Evolutionary conservation across 1,284 basidiomycete genomes (phyloP).

Genomic region (Xerocomus nothofagi): DNA sequence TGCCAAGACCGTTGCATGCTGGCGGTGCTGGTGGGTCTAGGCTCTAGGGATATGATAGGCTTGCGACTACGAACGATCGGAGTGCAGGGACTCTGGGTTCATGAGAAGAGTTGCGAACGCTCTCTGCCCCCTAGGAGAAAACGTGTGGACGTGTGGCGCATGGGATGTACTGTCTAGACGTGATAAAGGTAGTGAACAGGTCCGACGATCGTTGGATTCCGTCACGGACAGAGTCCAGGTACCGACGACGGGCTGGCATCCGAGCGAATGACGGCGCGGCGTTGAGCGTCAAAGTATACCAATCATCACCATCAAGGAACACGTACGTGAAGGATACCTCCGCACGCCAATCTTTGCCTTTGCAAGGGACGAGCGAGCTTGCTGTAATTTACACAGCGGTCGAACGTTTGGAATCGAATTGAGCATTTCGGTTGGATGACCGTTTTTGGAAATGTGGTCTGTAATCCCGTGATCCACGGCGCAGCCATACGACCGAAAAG

Average conservation of each 20-base stretch:
- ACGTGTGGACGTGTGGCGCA: neutral
- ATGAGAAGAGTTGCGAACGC: neutral
- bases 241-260: neutral
- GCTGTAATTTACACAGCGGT: no score
- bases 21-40: constrained; percentile 3
- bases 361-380: constrained; percentile 1
- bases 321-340: constrained; percentile 6
- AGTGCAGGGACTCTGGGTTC: neutral
- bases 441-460: constrained; percentile 4
- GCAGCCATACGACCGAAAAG: neutral
- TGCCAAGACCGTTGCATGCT: constrained; percentile 9
- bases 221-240: neutral
- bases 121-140: neutral
- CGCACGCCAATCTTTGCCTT: constrained; percentile 20
- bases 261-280: neutral
- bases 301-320: constrained; percentile 14
- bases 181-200: no score
- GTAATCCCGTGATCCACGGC: constrained; percentile 2
- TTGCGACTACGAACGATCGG: neutral
- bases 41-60: neutral
- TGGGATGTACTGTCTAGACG: neutral
- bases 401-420: no score
- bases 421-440: neutral
- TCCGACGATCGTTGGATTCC: neutral
- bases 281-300: neutral